Evolutionary conservation across 345 rosid genomes (phyloP).

Genomic region (Aegle marmelos): DNA sequence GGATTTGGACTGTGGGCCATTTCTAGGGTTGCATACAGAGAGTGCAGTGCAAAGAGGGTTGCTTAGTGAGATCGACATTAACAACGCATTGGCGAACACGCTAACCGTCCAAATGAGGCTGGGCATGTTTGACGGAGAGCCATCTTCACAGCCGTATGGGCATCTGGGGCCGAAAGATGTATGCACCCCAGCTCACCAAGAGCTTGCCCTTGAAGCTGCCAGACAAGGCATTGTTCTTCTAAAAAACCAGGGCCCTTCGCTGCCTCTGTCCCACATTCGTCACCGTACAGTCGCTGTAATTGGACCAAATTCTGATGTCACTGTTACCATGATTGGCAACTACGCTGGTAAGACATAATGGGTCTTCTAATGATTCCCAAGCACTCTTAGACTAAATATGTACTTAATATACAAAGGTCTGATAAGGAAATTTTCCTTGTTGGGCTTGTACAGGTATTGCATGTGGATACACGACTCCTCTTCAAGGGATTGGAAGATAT

Average conservation of each 20-base stretch:
- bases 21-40: conserved; percentile 45
- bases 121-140: conserved; percentile 83
- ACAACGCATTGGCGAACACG: conserved; percentile 63
- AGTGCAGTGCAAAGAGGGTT: conserved; percentile 45
- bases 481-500: conserved; percentile 61
- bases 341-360: conserved; percentile 55
- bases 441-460: conserved; percentile 43
- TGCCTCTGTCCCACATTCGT: conserved; percentile 56
- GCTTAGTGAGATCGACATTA: conserved; percentile 51
- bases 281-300: conserved; percentile 67
- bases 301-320: conserved; percentile 79
- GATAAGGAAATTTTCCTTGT: not conserved
- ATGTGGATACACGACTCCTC: conserved; percentile 69
- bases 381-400: too few relatives aligned
- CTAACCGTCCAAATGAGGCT: conserved; percentile 84
- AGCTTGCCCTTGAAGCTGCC: conserved; percentile 87
- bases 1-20: conserved; percentile 90
- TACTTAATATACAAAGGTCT: not conserved
- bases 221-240: conserved; percentile 88
- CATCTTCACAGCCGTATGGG: conserved; percentile 51
- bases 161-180: conserved; percentile 66
- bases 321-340: conserved; percentile 87
- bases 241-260: conserved; percentile 54
- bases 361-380: too few relatives aligned
- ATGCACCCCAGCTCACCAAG: conserved; percentile 71